These are phyloP conservation scores for Suillus decipiens DNA, from an alignment of 768 basidiomycete genomes.

Conservation along the genomic window DNA sequence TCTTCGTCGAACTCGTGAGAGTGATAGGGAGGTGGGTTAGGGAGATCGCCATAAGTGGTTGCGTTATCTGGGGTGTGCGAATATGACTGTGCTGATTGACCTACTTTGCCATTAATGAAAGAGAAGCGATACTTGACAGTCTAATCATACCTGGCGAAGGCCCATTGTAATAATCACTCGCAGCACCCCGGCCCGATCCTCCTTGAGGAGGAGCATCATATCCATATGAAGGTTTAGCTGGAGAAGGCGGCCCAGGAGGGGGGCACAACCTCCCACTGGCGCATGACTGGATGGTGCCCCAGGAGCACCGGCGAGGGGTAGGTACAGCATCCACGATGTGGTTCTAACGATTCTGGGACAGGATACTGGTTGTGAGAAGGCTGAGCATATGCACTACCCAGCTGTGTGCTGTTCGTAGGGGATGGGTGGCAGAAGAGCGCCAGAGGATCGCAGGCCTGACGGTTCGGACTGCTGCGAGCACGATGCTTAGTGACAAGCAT, in stretches of 20 bases:
- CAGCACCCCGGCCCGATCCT: constrained; percentile 1
- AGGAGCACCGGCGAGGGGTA: constrained; percentile 7
- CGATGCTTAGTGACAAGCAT: constrained; percentile 9
- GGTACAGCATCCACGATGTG: not conserved
- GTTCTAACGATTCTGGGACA: not conserved
- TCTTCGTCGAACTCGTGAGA: constrained; percentile 13
- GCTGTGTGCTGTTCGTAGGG: not conserved
- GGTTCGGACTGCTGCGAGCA: not conserved
- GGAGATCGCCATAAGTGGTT: constrained; percentile 13
- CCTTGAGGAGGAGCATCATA: not conserved
- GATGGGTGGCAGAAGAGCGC: not conserved
- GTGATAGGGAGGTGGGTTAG: constrained; percentile 18
- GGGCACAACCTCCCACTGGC: not conserved
- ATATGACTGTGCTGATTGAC: constrained; percentile 23
- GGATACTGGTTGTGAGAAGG: not conserved
- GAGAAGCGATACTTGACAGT: not conserved
- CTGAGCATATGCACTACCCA: not conserved
- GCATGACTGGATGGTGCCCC: not conserved
- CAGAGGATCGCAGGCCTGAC: not conserved
- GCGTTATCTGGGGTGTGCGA: constrained; percentile 20
- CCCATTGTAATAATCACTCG: constrained; percentile 10
- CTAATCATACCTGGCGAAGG: constrained; percentile 2
- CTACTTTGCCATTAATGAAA: constrained; percentile 8
- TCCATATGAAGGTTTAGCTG: not conserved
- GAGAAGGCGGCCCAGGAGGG: constrained; percentile 6